These are phyloP conservation scores for Flaveria brownii DNA, from an alignment of 129 eudicot species.

Conservation along the genomic window DNA sequence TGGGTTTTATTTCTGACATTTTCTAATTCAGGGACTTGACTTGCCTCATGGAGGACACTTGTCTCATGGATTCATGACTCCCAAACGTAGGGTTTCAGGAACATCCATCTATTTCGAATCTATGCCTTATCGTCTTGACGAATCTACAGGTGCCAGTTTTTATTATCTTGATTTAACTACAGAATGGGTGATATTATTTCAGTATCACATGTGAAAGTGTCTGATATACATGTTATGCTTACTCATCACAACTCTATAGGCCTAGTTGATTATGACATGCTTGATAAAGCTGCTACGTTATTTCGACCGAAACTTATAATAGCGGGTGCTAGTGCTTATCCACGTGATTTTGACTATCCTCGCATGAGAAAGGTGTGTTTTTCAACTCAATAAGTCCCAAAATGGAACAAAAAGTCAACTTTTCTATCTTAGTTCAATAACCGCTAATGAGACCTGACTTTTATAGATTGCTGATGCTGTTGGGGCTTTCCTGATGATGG, in stretches of 20 bases:
- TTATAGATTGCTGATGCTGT: constrained; percentile 85
- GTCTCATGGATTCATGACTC: constrained; percentile 95
- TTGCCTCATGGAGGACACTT: constrained; percentile 95
- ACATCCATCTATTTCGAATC: constrained; percentile 91
- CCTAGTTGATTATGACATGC: constrained; percentile 93
- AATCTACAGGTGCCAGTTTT: constrained; percentile 61
- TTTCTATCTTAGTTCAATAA: background rate
- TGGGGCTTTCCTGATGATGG: constrained; percentile 99
- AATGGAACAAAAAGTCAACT: background rate
- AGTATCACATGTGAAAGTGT: background rate
- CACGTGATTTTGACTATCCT: constrained; percentile 96
- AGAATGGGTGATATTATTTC: background rate
- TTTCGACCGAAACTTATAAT: constrained; percentile 94
- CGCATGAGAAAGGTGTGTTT: constrained; percentile 84
- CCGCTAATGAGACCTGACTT: constrained; percentile 24
- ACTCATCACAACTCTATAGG: constrained; percentile 40
- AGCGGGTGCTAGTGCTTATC: constrained; percentile 99
- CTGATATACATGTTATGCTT: constrained; percentile 6
- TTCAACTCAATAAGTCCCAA: background rate
- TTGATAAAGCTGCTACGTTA: constrained; percentile 84
- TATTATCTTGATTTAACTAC: background rate
- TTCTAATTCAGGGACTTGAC: constrained; percentile 69
- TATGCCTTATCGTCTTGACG: constrained; percentile 93
- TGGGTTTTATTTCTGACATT: background rate
- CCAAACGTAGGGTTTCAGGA: constrained; percentile 89